phyloP scores from a whole-genome alignment of 441 rosid species.

The Kokia cookei region DNA sequence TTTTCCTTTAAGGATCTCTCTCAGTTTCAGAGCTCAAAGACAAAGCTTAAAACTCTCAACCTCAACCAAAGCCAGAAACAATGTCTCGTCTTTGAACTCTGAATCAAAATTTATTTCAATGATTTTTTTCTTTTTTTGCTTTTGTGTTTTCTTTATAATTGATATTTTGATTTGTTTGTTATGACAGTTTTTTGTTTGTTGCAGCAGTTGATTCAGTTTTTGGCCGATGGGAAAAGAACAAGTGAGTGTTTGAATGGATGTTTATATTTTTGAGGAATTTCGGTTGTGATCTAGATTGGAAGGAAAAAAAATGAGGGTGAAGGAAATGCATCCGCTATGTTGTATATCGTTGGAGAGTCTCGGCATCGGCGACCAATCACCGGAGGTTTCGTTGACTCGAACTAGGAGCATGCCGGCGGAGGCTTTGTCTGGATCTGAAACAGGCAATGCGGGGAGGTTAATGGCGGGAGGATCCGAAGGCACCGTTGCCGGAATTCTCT shows the following conservation, averaged over 20 bases:
- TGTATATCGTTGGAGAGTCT: constrained; percentile 76
- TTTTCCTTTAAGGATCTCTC: constrained; percentile 32
- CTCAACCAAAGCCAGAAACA: background rate
- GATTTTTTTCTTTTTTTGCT: background rate
- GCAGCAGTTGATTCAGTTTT: constrained; percentile 8
- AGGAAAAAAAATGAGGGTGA: constrained; percentile 58
- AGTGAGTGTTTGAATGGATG: background rate
- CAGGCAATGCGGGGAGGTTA: constrained; percentile 22
- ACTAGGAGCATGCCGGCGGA: constrained; percentile 62
- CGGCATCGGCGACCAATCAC: constrained; percentile 50
- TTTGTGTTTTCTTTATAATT: background rate
- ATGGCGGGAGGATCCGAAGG: constrained; percentile 39
- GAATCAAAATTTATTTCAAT: background rate
- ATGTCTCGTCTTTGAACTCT: background rate
- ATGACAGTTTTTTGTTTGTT: background rate
- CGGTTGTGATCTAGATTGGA: constrained; percentile 21
- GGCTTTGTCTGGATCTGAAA: constrained; percentile 38
- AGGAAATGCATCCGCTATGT: constrained; percentile 88
- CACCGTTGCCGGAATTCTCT: constrained; percentile 76
- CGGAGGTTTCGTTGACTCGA: constrained; percentile 48
- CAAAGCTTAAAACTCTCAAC: constrained; percentile 4
- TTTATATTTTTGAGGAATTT: constrained; percentile 5
- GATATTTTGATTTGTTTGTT: background rate
- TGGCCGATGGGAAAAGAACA: background rate
- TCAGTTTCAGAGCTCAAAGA: constrained; percentile 39